Evolutionary conservation across 2,329 filamentous ascomycete species (phyloP).

Genomic region (Chalaropsis ovoidea): DNA sequence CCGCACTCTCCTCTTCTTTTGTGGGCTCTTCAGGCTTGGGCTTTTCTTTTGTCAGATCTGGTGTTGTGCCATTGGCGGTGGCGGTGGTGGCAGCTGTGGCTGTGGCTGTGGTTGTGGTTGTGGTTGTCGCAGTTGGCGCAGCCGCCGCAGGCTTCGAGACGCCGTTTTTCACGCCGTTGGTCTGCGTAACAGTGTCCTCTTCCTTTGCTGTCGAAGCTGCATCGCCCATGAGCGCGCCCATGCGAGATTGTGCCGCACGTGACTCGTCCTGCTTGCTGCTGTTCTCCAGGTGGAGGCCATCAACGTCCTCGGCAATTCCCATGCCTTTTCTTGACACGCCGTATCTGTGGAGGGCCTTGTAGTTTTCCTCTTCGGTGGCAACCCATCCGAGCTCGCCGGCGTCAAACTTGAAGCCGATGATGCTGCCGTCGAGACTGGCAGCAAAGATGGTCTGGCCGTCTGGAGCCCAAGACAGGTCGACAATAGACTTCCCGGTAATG

Average conservation of each 20-base stretch:
- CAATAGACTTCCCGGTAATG: constrained; percentile 80
- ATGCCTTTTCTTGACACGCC: constrained; percentile 78
- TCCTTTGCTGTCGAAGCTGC: constrained; percentile 37
- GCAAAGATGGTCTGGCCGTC: constrained; percentile 80
- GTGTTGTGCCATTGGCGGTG: constrained; percentile 15
- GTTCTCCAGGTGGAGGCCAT: constrained; percentile 77
- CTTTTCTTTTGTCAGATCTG: constrained; percentile 32
- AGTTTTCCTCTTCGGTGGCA: constrained; percentile 76
- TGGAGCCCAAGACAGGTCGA: constrained; percentile 86
- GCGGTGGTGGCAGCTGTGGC: constrained; percentile 28
- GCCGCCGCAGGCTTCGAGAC: constrained; percentile 32
- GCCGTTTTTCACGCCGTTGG: constrained; percentile 45
- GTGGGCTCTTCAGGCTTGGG: constrained; percentile 30
- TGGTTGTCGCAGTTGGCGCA: constrained; percentile 27
- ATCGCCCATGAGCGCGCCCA: constrained; percentile 98
- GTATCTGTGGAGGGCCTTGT: constrained; percentile 85
- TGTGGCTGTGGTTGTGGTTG: constrained; percentile 30
- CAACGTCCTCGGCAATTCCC: constrained; percentile 85
- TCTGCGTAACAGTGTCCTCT: constrained; percentile 7
- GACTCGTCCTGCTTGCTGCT: constrained; percentile 86
- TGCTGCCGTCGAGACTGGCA: constrained; percentile 80
- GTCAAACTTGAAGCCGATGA: constrained; percentile 72
- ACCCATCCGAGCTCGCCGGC: constrained; percentile 83
- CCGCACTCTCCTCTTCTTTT: constrained; percentile 39
- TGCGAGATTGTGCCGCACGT: constrained; percentile 80